Evolutionary conservation across 345 rosid species (phyloP), one percentile per base, ranked within the genome.

Genomic region (Orychophragmus violaceus): DNA sequence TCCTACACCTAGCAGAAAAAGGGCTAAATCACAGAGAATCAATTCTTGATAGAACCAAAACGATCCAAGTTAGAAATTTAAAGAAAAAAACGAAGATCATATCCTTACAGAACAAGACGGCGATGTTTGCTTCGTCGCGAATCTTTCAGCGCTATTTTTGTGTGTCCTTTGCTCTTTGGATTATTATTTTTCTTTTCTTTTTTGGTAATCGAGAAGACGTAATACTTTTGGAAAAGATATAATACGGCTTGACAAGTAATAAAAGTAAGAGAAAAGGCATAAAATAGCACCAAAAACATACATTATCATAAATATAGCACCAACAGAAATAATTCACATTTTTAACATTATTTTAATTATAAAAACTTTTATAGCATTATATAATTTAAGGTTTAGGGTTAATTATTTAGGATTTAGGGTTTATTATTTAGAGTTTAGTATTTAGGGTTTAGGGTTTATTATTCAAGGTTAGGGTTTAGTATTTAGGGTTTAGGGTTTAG

Each of bases 61-160:
- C 49, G 51, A 60, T 69, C 24, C 5, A 50, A 60, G 53, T 60
- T 61, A 5, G 2, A 23, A 18, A 24, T 18, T 3, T 3, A 23
- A 45, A 10, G 19, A 56, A 57, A 30, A 42, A 54, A 32, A n/a
- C 30, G 5, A 65, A 65, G 36, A 72, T 49, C 33, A 55, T 23
- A 11, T 51, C 5, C 77, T 73, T 73, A 73, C 77, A 65, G 17
- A 65, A 64, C 37, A 49, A 3, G 64, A 8, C 50, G 64, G 70
- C 32, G 64, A 55, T 19, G 44, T 36, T 22, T 64, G 65, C 70
- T 46, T 72, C 66, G 45, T 64, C 61, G 61, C 61, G 60, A 50
- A 58, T 59, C 48, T 21, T 59, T 70, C 27, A 10, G 37, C 29
- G 60, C 25, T 2, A 4, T 2, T 2, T 10, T 11, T 6, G 1